phyloP scores from a whole-genome alignment of 1,284 basidiomycete species.

The Malassezia sympodialis region DNA sequence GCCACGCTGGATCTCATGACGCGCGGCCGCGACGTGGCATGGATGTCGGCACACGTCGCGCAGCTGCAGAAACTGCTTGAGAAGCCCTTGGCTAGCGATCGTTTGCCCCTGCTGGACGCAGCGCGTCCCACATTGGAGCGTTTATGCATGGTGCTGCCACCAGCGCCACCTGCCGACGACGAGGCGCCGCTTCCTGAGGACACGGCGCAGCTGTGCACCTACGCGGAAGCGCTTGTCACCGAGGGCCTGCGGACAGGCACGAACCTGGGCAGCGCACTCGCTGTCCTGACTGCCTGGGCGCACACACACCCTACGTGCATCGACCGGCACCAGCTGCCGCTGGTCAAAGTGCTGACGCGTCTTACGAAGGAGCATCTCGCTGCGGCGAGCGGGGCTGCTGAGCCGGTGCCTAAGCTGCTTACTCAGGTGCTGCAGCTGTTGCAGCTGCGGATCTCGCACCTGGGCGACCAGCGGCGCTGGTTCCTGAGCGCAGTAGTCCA shows the following conservation, averaged over 20 bases:
- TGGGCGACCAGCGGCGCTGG: conserved; percentile 56
- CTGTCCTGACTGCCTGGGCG: conserved; percentile 82
- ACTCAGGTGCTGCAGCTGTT: conserved; percentile 54
- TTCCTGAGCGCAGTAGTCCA: conserved; percentile 65
- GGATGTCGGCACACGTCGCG: conserved; percentile 66
- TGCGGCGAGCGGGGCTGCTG: conserved; percentile 23
- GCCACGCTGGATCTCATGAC: conserved; percentile 81
- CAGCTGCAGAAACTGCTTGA: conserved; percentile 77
- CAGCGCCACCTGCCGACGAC: conserved; percentile 25
- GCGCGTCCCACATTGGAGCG: conserved; percentile 62
- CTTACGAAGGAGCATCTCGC: conserved; percentile 79
- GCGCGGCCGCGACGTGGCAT: conserved; percentile 69
- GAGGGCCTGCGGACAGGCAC: conserved; percentile 69
- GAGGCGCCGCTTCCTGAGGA: conserved; percentile 46
- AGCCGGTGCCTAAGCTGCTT: conserved; percentile 50
- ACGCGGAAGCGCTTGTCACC: conserved; percentile 62
- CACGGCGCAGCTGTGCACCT: conserved; percentile 68
- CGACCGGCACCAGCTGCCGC: conserved; percentile 64
- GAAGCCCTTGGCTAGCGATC: conserved; percentile 29
- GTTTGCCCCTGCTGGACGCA: conserved; percentile 31
- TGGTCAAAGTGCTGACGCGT: conserved; percentile 77
- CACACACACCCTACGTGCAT: conserved; percentile 51
- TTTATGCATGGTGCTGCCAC: conserved; percentile 69
- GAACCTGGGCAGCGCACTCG: conserved; percentile 67
- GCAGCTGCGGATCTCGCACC: conserved; percentile 52